A percentile compares a stretch with the other conserved stretches of the same genome.
Evolutionary conservation across 306 rosid genomes (phyloP).

Genomic region (Ormosia emarginata): DNA sequence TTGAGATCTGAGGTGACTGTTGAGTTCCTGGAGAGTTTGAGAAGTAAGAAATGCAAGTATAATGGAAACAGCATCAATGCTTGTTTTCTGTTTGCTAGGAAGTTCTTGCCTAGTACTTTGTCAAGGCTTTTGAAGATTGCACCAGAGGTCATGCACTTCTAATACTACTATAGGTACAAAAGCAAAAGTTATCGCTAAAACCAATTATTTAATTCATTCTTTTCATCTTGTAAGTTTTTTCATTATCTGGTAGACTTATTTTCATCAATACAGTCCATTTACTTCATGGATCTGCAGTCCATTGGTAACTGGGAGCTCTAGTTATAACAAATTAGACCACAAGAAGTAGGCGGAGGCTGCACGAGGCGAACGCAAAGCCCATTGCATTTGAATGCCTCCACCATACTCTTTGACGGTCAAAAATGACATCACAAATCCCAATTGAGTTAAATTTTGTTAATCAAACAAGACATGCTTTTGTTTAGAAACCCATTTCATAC

Average conservation of each 20-base stretch:
- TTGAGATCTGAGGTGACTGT: conserved; percentile 44
- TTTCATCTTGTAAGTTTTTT: neutral
- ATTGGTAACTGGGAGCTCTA: neutral
- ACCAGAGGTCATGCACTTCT: conserved; percentile 60
- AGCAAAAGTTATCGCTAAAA: neutral
- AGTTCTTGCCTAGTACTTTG: conserved; percentile 53
- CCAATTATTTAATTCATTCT: conserved; percentile 26
- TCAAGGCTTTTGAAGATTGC: conserved; percentile 49
- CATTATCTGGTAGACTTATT: neutral
- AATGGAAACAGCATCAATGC: conserved; percentile 32
- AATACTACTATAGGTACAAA: neutral
- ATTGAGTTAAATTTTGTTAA: neutral
- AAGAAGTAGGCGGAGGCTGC: neutral
- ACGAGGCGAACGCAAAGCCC: neutral
- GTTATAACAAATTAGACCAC: neutral
- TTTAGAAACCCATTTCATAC: neutral
- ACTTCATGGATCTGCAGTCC: neutral
- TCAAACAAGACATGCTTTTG: neutral
- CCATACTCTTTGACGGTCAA: neutral
- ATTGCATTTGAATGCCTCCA: neutral
- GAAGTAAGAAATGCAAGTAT: conserved; percentile 44
- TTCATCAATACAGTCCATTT: neutral
- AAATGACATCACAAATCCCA: neutral
- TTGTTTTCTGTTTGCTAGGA: conserved; percentile 74
- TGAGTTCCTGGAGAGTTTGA: conserved; percentile 46